A percentile compares a stretch with the other conserved stretches of the same genome.
phyloP scores from a whole-genome alignment of 371 early-diverging fungal genomes.

The Coemansia sp. region DNA sequence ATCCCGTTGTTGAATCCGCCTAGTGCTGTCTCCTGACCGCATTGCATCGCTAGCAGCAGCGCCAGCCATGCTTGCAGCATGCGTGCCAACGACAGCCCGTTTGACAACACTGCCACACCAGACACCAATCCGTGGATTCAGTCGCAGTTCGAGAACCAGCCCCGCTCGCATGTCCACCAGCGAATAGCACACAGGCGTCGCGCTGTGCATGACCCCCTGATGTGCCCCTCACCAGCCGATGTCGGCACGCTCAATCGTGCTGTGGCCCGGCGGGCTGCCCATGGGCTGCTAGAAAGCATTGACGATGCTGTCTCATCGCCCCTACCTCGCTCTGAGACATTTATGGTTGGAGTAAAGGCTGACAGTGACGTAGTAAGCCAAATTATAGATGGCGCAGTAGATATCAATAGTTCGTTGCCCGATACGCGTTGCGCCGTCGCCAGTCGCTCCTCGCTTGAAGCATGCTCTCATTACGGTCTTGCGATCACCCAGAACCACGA shows the following conservation, averaged over 20 bases:
- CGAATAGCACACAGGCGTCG: slow-evolving; percentile 18
- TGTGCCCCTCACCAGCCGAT: slow-evolving; percentile 31
- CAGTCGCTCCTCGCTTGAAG: background rate
- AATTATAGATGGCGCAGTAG: background rate
- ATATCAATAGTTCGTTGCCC: background rate
- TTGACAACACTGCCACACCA: background rate
- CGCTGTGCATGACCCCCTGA: slow-evolving; percentile 29
- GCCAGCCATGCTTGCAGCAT: slow-evolving; percentile 13
- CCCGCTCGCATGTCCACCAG: slow-evolving; percentile 2
- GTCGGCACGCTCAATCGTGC: slow-evolving; percentile 6
- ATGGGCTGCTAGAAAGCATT: slow-evolving; percentile 22
- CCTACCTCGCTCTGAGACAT: slow-evolving; percentile 35
- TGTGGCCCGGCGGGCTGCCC: slow-evolving; percentile 12
- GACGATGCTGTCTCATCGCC: slow-evolving; percentile 42
- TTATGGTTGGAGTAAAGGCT: slow-evolving; percentile 28
- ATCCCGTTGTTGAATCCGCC: background rate
- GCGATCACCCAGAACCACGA: background rate
- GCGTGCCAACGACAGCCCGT: background rate
- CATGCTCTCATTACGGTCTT: background rate
- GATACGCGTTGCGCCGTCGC: background rate
- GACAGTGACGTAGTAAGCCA: slow-evolving; percentile 23
- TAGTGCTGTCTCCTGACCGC: background rate
- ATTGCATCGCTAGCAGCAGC: background rate
- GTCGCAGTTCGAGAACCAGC: background rate
- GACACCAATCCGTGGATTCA: slow-evolving; percentile 20